Base-by-base conservation (phyloP, 2,329 filamentous ascomycete species). In the Cladophialophora yegresii region DNA sequence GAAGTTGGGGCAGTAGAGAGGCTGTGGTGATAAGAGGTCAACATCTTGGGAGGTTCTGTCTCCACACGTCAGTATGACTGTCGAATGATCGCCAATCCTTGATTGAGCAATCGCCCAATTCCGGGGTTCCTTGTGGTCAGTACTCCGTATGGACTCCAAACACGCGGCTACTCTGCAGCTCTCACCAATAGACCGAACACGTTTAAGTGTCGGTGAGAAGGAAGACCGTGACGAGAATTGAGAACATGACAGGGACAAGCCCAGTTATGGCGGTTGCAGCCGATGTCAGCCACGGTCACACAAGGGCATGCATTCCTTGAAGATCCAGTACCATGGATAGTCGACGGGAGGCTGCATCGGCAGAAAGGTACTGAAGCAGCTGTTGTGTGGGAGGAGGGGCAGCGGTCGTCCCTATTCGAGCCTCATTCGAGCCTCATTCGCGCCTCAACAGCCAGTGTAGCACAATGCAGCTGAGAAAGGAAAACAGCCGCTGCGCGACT, bases 251-350 rank as follows among this genome's bases (percentile, higher is more conserved):
- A 43, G 16, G 16, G 33, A 40, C 13, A 16, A 12, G 33, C 0
- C 33, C 33, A 53, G 26, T 1, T 33, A 20, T 54, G 51, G 20
- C 51, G 28, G 51, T 28, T 4, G 8, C 28, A 33, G 13, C 26
- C 50, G 50, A 20, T 26, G 50, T 33, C 51, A 16, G 51, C 51
- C 51, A 32, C 28, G 12, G 28, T 54, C 12, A 22, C 51, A 54
- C 28, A 54, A 32, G n/a, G n/a, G 51, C 51, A 10, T 33, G 51
- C 28, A 28, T 58, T n/a, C 13, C 23, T 49, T n/a, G 23, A 30
- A 22, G 57, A 59, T 16, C 57, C 57, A 51, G 57, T 16, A 59
- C 57, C 43, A 53, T 33, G 45, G 57, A 30, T 59, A 51, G 57
- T 28, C 30, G 47, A 51, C 45, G 57, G 43, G 28, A 59, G 32